phyloP scores from a whole-genome alignment of 2,329 filamentous ascomycete genomes.

The Zasmidium angulare region DNA sequence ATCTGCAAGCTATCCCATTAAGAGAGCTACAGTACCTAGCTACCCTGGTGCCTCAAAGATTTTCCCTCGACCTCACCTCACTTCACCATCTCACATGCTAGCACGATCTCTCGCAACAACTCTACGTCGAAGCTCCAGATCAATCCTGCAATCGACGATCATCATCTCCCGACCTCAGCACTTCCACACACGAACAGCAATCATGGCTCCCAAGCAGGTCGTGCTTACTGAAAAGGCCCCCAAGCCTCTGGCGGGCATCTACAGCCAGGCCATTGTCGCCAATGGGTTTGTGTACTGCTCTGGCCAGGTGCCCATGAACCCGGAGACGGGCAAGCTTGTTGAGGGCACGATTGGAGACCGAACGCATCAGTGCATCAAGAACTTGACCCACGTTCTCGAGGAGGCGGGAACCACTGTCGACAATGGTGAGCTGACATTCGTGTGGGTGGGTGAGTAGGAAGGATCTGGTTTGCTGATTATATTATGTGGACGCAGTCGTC shows the following conservation, averaged over 20 bases:
- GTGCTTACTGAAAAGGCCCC: conserved; percentile 32
- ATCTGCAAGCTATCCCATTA: too few relatives aligned
- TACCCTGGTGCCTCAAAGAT: too few relatives aligned
- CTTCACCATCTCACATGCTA: too few relatives aligned
- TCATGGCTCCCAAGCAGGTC: conserved; percentile 26
- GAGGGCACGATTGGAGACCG: conserved; percentile 58
- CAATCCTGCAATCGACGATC: too few relatives aligned
- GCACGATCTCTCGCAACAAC: too few relatives aligned
- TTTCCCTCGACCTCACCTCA: too few relatives aligned
- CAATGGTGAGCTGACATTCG: conserved; percentile 39
- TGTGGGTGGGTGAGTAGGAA: too few relatives aligned
- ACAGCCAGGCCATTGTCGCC: conserved; percentile 38
- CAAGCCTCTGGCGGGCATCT: conserved; percentile 27
- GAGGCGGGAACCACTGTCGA: conserved; percentile 59
- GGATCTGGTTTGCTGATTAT: not conserved
- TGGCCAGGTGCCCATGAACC: conserved; percentile 60
- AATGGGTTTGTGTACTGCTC: conserved; percentile 72
- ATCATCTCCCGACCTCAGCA: too few relatives aligned
- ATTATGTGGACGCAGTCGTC: conserved; percentile 44
- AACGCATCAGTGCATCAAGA: conserved; percentile 59
- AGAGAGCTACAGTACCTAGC: too few relatives aligned
- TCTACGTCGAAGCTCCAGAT: too few relatives aligned
- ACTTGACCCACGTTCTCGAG: conserved; percentile 59
- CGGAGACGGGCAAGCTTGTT: conserved; percentile 54
- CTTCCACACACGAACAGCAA: not conserved